A percentile compares a stretch with the other conserved stretches of the same genome.
Conservation (phyloP, 495 filamentous ascomycete species). For the Platismatia glauca region DNA sequence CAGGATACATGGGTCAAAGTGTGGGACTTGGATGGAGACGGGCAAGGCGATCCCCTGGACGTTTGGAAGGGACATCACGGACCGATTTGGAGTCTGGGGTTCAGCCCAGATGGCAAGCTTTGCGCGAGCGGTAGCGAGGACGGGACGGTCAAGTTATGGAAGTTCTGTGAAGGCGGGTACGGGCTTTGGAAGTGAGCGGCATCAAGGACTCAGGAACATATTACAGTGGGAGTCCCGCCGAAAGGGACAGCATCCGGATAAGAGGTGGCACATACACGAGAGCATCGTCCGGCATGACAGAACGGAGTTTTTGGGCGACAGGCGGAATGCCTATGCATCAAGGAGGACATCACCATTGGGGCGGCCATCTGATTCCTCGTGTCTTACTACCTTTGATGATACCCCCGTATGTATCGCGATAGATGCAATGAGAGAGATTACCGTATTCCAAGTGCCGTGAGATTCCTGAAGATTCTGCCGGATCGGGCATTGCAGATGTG, state of each 20-base stretch:
- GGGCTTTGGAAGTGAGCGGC: conserved; percentile 51
- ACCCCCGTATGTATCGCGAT: conserved; percentile 13
- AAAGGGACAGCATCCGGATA: not conserved
- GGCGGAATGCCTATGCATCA: not conserved
- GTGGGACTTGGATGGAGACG: conserved; percentile 70
- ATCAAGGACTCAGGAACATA: not conserved
- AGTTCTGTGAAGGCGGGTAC: conserved; percentile 58
- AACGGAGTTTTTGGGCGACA: conserved; percentile 1
- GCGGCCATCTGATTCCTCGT: conserved; percentile 4
- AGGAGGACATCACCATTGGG: not conserved
- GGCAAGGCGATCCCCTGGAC: conserved; percentile 56
- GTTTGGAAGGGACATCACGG: conserved; percentile 96
- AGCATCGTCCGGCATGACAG: not conserved
- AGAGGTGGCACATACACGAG: too few relatives aligned
- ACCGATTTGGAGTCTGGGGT: conserved; percentile 88
- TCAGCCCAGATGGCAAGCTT: conserved; percentile 88
- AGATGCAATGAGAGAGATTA: conserved; percentile 8
- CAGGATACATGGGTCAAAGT: conserved; percentile 89
- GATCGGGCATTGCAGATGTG: too few relatives aligned
- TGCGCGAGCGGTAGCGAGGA: conserved; percentile 97
- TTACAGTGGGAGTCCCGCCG: not conserved
- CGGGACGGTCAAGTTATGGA: conserved; percentile 92
- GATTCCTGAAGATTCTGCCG: not conserved
- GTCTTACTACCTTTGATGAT: conserved; percentile 9
- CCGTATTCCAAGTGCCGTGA: not conserved